Base-by-base conservation (phyloP, 306 rosid species). In the Fagus crenata region DNA sequence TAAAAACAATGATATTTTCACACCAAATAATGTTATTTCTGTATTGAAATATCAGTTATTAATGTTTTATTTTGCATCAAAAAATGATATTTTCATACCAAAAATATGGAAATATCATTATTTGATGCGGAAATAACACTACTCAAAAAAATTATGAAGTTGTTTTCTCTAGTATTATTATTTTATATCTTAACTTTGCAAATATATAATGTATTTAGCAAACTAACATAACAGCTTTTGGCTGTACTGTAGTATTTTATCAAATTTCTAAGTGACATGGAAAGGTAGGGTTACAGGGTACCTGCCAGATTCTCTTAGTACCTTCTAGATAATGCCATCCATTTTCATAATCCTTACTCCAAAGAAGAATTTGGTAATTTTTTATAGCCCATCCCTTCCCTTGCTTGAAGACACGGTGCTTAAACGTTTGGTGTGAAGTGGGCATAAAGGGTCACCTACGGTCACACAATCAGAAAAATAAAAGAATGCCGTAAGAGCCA, bases 371-470 rank as follows among this genome's bases (percentile, higher is more conserved):
- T 31, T 40, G 69, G 69, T 55, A 55, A 54, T 8, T n/a, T 42
- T 67, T n/a, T 68, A n/a, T 22, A 37, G 22, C 43, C 58, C 22
- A 4, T 40, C 28, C 6, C 43, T 6, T 39, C n/a, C 3, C 43
- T 3, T 31, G 54, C 40, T 14, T 4, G 63, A 43, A 31, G 17
- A 18, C 3, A 1, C 0, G 12, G 6, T 12, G 3, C 76, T 63
- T 28, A 22, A 79, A 85, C 68, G 76, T 81, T 86, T 64, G 85
- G 74, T 53, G 60, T 78, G 85, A 83, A 73, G 81, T 53, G 61
- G 79, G 67, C 75, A 49, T 28, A 75, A 80, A 76, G 71, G 56
- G 60, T 41, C 40, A 75, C 80, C 79, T 35, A 46, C 22, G 3
- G 49, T 33, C 43, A 40, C 46, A 37, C 32, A 55, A 53, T 43